Evolutionary conservation across 1,284 basidiomycete genomes (phyloP), one percentile per base, ranked within the genome.

Genomic region (Ustilago vetiveriae): DNA sequence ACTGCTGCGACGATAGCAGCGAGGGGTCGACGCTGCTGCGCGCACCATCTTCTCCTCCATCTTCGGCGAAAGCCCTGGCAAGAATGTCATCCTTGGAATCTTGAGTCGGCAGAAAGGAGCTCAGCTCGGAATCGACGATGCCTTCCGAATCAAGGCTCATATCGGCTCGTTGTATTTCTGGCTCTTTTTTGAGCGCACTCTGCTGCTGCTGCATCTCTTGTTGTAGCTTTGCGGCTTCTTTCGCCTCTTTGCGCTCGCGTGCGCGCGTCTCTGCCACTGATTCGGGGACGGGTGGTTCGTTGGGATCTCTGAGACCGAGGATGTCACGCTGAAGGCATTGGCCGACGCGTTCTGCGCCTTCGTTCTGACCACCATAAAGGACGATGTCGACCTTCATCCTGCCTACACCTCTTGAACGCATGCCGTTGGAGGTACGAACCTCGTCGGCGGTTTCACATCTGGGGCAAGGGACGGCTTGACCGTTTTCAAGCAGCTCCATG

Each of bases 301-400:
- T 53, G 2, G 79, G 79, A 37, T 81, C 80, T 21, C 79, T 55
- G 23, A 81, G 54, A 8, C 80, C 80, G 26, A 80, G 49, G 21
- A 82, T 67, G 53, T 82, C 80, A 5, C 80, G 56, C 38, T 78
- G 68, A n/a, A 82, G 62, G 39, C 80, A 82, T 32, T 80, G 75
- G 3, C 78, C 80, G 4, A 96, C 92, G 17, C 88, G 88, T 75
- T 95, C 92, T 2, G 91, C 93, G 1, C 66, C 67, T 62, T 93
- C 88, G 76, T 89, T 90, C 83, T 94, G 92, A 78, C 95, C 94
- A 68, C 93, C 92, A 80, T 97, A 96, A 30, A 97, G 84, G 0
- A 97, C 92, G 8, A 96, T 92, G 60, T 90, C 90, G 0, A 92
- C 90, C 33, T 92, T 88, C 51, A 96, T 85, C 60, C 87, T 87